phyloP scores from a whole-genome alignment of 768 basidiomycete genomes.

The Boletus edulis region DNA sequence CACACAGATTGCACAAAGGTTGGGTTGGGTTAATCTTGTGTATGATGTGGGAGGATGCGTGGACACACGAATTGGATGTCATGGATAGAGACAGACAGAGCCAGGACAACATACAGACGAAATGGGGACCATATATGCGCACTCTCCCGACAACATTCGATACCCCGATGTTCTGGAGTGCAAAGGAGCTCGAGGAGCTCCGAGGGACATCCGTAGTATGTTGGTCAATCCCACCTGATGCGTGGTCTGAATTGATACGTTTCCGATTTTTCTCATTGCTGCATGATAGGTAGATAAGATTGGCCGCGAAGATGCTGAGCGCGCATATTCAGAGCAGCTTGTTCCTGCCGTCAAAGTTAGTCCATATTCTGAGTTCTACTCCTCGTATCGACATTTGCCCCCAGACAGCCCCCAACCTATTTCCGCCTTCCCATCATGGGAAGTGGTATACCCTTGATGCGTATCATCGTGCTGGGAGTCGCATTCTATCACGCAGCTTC shows the following conservation, averaged over 20 bases:
- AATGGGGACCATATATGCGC: constrained; percentile 27
- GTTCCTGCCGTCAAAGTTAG: constrained; percentile 69
- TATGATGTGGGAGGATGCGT: constrained; percentile 92
- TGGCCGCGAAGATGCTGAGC: constrained; percentile 79
- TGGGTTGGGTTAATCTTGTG: constrained; percentile 90
- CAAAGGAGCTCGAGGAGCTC: constrained; percentile 69
- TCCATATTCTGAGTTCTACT: background rate
- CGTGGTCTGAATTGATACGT: background rate
- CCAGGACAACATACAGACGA: background rate
- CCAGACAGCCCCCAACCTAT: constrained; percentile 74
- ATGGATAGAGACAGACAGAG: constrained; percentile 1
- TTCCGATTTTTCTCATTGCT: background rate
- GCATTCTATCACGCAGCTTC: constrained; percentile 92
- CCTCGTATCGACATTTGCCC: background rate
- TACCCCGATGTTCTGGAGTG: constrained; percentile 94
- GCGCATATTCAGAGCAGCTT: constrained; percentile 64
- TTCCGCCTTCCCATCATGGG: constrained; percentile 46
- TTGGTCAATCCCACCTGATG: constrained; percentile 37
- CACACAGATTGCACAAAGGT: constrained; percentile 55
- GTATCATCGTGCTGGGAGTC: constrained; percentile 89
- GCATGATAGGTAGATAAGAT: constrained; percentile 62
- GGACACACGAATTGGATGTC: constrained; percentile 59
- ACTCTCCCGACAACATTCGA: constrained; percentile 70
- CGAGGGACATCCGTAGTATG: constrained; percentile 85
- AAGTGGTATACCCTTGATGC: constrained; percentile 62